Conservation (phyloP, 306 rosid genomes). For the Cicer chorassanicum region DNA sequence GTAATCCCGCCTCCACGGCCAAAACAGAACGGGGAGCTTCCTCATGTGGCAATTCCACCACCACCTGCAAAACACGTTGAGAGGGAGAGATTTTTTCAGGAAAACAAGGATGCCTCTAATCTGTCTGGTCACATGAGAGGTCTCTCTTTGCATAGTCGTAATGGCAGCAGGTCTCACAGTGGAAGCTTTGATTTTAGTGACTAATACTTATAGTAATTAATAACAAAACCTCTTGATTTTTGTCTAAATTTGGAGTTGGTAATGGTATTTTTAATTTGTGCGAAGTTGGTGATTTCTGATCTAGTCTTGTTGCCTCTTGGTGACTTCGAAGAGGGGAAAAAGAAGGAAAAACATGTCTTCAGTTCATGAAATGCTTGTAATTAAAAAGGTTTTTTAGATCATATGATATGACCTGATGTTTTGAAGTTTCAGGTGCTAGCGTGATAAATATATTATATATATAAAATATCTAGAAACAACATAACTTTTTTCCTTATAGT, state of each 20-base stretch:
- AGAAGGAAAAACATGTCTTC: constrained; percentile 11
- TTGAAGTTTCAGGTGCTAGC: constrained; percentile 33
- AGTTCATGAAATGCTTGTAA: constrained; percentile 43
- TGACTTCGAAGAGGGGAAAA: constrained; percentile 37
- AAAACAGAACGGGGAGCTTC: constrained; percentile 50
- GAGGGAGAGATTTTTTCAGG: constrained; percentile 87
- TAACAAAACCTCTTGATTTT: constrained; percentile 28
- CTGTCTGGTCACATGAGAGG: constrained; percentile 76
- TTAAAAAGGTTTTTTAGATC: constrained; percentile 31
- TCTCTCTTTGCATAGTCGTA: constrained; percentile 79
- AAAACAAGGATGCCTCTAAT: constrained; percentile 73
- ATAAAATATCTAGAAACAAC: neutral
- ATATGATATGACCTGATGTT: constrained; percentile 38
- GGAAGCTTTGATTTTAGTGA: constrained; percentile 90
- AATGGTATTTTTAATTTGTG: constrained; percentile 41
- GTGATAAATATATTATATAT: too few relatives aligned
- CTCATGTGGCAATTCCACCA: constrained; percentile 70
- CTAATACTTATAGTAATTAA: constrained; percentile 33
- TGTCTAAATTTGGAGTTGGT: constrained; percentile 37
- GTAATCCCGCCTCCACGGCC: constrained; percentile 47
- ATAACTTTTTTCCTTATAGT: neutral
- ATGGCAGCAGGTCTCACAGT: constrained; percentile 81
- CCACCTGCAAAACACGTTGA: constrained; percentile 90
- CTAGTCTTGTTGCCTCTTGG: constrained; percentile 33
- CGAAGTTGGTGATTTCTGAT: constrained; percentile 45